Conservation (phyloP, 2,329 filamentous ascomycete species). For the Remersonia thermophila region DNA sequence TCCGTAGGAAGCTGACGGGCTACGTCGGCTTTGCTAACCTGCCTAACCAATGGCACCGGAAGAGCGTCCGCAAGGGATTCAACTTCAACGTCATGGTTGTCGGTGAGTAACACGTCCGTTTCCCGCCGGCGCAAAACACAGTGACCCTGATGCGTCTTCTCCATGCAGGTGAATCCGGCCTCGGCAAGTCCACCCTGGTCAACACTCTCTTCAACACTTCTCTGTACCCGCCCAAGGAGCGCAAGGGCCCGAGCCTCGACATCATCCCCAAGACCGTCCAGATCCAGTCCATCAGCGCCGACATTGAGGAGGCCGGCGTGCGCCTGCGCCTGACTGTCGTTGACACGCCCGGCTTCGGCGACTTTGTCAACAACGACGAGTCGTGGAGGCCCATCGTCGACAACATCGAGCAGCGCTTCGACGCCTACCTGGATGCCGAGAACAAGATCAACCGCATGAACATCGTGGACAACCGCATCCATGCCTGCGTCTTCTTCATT, state of each 20-base stretch:
- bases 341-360: constrained; percentile 93
- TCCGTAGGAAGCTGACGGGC: constrained; percentile 93
- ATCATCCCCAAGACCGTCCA: constrained; percentile 97
- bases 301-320: constrained; percentile 97
- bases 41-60: constrained; percentile 99
- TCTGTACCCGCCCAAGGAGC: constrained; percentile 95
- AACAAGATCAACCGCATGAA: constrained; percentile 99
- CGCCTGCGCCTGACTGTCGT: constrained; percentile 93
- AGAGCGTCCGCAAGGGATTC: constrained; percentile 99
- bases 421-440: constrained; percentile 96
- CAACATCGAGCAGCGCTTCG: constrained; percentile 98
- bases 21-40: constrained; percentile 98
- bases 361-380: constrained; percentile 99
- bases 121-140: constrained; percentile 1
- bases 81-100: constrained; percentile 99
- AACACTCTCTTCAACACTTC: constrained; percentile 99
- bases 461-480: constrained; percentile 98
- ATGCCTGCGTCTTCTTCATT: constrained; percentile 99
- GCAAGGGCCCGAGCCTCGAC: constrained; percentile 91
- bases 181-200: constrained; percentile 97
- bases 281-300: constrained; percentile 87
- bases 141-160: too few species aligned
- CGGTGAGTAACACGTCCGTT: constrained; percentile 47
- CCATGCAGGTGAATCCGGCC: constrained; percentile 86
- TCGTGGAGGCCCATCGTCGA: constrained; percentile 98